Base-by-base conservation (phyloP, 176 grass and related monocot species). In the Bolboschoenus planiculmis region DNA sequence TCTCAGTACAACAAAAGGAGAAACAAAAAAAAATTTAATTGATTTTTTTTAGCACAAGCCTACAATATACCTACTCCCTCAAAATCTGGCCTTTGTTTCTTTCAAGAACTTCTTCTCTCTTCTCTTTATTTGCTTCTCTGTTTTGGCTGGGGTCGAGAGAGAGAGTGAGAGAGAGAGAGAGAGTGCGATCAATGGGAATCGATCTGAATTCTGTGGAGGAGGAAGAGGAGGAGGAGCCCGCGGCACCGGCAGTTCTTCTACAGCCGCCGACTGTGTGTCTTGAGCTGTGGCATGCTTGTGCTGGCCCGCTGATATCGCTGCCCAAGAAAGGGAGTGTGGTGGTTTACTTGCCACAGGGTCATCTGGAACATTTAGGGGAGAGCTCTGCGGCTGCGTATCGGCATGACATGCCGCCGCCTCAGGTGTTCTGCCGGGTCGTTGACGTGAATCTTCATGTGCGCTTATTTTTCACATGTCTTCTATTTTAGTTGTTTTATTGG, bases 261-360 rank as follows among this genome's bases (percentile, higher is more conserved):
- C 63, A 37, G 36, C 36, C 20, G 54, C 36, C 78, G 11, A 60
- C 60, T 50, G 84, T 89, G 86, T 93, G 89, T 84, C 86, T 90
- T 43, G 93, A 99, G 76, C 84, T 99, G 82, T 84, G 96, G 96
- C 93, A 99, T 87, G 65, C 78, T 60, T 99, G 96, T 83, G 93
- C 93, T 1, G 96, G 96, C 15, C 96, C 92, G 0, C 59, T 93
- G 56, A 87, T 93, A 23, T 83, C 10, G 61, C 63, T 61, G 55
- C 96, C 96, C 10, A 89, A 90, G 56, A 90, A 89, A 87, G 92
- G 93, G n/a, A 89, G 91, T 84, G 78, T 79, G 4, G 86, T 99
- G 59, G 93, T 99, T 36, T 99, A 99, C 87, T 92, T 99, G 86
- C 96, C 96, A 65, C 96, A 99, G 78, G 96, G 86, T n/a, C 93